Conservation (phyloP, 345 rosid species). For the Crucihimalaya himalaica region DNA sequence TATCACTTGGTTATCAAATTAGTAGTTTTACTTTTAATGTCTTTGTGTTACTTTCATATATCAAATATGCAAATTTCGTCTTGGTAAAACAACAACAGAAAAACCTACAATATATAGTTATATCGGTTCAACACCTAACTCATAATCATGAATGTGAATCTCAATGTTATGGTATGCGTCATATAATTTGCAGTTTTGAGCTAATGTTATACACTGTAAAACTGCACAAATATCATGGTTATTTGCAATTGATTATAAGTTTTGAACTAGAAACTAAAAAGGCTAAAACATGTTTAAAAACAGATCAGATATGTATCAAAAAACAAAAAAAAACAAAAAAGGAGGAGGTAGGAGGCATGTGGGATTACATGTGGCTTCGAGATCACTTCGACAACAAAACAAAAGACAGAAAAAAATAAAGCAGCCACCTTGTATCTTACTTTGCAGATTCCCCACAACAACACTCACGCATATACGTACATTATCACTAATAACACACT, state of each 20-base stretch:
- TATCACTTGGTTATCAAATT: too few species aligned
- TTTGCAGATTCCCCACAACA: constrained; percentile 38
- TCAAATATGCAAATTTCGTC: neutral
- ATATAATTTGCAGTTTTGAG: neutral
- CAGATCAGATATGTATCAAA: neutral
- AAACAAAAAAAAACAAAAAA: neutral
- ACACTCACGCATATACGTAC: constrained; percentile 23
- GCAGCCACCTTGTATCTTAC: constrained; percentile 39
- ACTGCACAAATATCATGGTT: neutral
- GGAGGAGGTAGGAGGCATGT: constrained; percentile 11
- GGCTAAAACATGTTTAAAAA: neutral
- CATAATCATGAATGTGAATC: neutral
- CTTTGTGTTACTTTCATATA: too few species aligned
- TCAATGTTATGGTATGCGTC: neutral
- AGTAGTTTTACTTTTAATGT: too few species aligned
- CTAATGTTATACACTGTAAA: neutral
- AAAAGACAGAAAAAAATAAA: constrained; percentile 26
- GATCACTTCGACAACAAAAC: constrained; percentile 33
- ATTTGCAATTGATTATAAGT: neutral
- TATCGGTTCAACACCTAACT: neutral
- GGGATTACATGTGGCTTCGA: constrained; percentile 36
- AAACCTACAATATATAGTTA: neutral
- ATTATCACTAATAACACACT: constrained; percentile 9
- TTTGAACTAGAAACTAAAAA: neutral
- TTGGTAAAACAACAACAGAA: neutral